Evolutionary conservation across 495 filamentous ascomycete species (phyloP).

Genomic region (Penicillium odoratum): DNA sequence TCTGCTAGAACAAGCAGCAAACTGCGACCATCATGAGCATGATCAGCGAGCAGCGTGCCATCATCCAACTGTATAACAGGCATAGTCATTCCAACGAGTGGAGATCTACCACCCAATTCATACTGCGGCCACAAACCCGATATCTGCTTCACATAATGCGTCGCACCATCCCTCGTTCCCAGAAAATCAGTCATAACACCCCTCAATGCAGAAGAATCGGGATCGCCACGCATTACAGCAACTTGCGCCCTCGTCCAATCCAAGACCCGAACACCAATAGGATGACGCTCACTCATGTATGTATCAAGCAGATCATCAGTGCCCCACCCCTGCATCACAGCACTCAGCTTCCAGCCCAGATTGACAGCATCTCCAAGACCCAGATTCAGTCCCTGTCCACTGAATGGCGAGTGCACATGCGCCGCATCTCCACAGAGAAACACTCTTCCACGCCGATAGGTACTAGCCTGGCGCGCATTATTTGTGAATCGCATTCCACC

Average conservation of each 20-base stretch:
- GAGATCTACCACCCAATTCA: constrained; percentile 23
- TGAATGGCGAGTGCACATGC: constrained; percentile 48
- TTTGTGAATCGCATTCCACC: constrained; percentile 31
- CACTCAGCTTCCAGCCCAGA: constrained; percentile 49
- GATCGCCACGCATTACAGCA: constrained; percentile 21
- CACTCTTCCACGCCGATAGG: constrained; percentile 31
- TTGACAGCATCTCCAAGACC: constrained; percentile 52
- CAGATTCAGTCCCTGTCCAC: constrained; percentile 51
- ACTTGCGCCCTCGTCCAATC: constrained; percentile 31
- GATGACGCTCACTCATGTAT: constrained; percentile 29
- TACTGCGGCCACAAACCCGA: constrained; percentile 33
- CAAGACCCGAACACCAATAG: constrained; percentile 29
- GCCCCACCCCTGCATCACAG: constrained; percentile 29
- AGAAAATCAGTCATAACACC: constrained; percentile 24
- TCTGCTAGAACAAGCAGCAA: constrained; percentile 26
- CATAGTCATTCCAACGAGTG: constrained; percentile 28
- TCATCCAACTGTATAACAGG: constrained; percentile 31
- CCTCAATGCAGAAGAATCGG: constrained; percentile 18
- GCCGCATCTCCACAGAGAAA: constrained; percentile 51
- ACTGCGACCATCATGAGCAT: constrained; percentile 20
- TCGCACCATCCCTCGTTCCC: constrained; percentile 30
- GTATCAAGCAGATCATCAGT: constrained; percentile 32
- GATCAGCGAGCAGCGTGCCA: constrained; percentile 21
- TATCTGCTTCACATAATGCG: constrained; percentile 28
- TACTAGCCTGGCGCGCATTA: constrained; percentile 28